Evolutionary conservation across 1,284 basidiomycete genomes (phyloP).

Genomic region (Ustilago bromivora): DNA sequence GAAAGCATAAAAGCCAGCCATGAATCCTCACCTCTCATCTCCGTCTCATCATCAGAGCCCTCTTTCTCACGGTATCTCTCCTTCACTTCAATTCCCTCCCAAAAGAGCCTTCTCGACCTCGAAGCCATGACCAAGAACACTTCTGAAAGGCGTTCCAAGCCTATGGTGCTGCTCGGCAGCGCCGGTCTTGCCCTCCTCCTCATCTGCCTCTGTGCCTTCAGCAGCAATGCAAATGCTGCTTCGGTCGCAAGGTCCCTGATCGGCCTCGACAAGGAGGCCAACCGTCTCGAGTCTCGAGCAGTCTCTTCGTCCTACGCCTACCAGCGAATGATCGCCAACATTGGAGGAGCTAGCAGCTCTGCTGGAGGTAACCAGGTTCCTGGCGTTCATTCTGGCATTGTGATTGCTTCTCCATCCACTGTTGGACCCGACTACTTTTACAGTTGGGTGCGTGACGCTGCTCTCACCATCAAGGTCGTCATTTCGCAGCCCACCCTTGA

Average conservation of each 20-base stretch:
- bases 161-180: conserved; percentile 42
- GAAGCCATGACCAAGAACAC: conserved; percentile 31
- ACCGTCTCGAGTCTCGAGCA: conserved; percentile 24
- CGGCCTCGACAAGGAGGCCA: conserved; percentile 20
- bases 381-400: conserved; percentile 37
- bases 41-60: background rate
- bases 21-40: conserved; percentile 18
- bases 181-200: conserved; percentile 48
- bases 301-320: conserved; percentile 40
- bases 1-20: conserved; percentile 25
- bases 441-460: conserved; percentile 54
- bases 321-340: conserved; percentile 52
- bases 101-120: conserved; percentile 14
- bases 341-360: conserved; percentile 47
- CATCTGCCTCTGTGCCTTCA: conserved; percentile 46
- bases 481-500: conserved; percentile 39
- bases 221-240: conserved; percentile 39
- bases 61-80: background rate
- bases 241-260: conserved; percentile 36
- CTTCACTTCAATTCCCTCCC: background rate
- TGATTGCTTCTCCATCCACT: conserved; percentile 56
- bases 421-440: conserved; percentile 56
- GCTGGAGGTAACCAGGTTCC: conserved; percentile 47
- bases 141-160: conserved; percentile 19
- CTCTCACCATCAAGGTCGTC: conserved; percentile 53